These are phyloP conservation scores for Saccharomyces mikatae DNA, from an alignment of 805 yeast genomes.

Conservation along the genomic window DNA sequence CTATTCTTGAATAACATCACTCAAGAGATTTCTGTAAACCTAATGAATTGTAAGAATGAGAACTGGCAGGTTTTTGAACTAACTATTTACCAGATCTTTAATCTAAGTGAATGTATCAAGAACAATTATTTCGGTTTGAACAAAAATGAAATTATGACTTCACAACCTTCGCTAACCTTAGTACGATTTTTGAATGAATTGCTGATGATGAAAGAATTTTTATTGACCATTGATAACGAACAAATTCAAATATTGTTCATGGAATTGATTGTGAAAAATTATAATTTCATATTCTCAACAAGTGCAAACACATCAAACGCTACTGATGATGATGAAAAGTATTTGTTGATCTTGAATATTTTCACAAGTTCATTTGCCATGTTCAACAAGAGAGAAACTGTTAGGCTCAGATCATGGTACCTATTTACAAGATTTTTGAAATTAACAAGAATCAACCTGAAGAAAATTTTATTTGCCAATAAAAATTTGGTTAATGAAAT, in stretches of 20 bases:
- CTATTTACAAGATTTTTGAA: conserved; percentile 76
- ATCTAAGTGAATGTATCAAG: conserved; percentile 70
- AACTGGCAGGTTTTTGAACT: conserved; percentile 83
- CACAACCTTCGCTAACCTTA: conserved; percentile 52
- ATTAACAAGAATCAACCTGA: conserved; percentile 58
- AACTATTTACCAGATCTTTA: conserved; percentile 74
- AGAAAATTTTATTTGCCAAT: conserved; percentile 29
- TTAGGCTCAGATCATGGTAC: conserved; percentile 84
- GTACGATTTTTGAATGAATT: conserved; percentile 24
- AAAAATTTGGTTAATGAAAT: conserved; percentile 36
- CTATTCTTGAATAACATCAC: conserved; percentile 55
- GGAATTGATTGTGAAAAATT: conserved; percentile 77
- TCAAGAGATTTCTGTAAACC: conserved; percentile 42
- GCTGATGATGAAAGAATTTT: conserved; percentile 23
- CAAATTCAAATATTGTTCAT: conserved; percentile 72
- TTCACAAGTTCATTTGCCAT: conserved; percentile 79
- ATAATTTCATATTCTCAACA: conserved; percentile 38
- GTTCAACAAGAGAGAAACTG: conserved; percentile 64
- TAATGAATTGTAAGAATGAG: conserved; percentile 12
- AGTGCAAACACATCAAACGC: conserved; percentile 19
- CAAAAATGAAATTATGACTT: conserved; percentile 53
- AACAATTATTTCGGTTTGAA: conserved; percentile 67
- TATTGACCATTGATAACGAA: conserved; percentile 47
- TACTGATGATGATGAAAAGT: conserved; percentile 32
- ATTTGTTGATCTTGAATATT: conserved; percentile 57